These are phyloP conservation scores for Cladophialophora yegresii DNA, from an alignment of 2,329 filamentous ascomycete species.

Conservation along the genomic window DNA sequence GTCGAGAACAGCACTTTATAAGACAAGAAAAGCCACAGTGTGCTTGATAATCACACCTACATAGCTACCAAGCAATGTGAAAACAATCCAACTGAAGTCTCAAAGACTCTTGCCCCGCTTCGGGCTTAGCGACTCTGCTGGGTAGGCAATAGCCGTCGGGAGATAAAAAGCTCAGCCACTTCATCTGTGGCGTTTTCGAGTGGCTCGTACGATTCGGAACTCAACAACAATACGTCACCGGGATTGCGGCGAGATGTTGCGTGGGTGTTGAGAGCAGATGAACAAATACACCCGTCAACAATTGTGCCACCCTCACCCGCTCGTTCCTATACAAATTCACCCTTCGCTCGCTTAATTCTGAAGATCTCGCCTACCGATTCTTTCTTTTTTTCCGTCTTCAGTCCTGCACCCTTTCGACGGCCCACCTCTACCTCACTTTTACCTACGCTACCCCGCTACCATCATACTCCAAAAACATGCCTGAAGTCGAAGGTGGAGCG, in stretches of 20 bases:
- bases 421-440: not conserved
- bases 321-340: slow-evolving; percentile 2
- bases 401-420: not conserved
- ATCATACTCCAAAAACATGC: slow-evolving; percentile 26
- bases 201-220: slow-evolving; percentile 21
- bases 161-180: not conserved
- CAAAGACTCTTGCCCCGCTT: no score
- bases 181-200: not conserved
- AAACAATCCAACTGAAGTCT: not conserved
- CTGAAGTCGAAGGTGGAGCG: slow-evolving; percentile 46
- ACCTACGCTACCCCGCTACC: not conserved
- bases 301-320: not conserved
- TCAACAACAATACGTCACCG: slow-evolving; percentile 20
- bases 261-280: not conserved
- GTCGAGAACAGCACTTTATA: not conserved
- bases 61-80: not conserved
- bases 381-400: not conserved
- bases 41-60: slow-evolving; percentile 2
- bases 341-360: slow-evolving; percentile 3
- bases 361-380: not conserved
- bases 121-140: not conserved
- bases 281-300: not conserved
- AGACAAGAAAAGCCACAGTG: not conserved
- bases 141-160: not conserved
- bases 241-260: not conserved